Evolutionary conservation across 345 rosid genomes (phyloP).

Genomic region (Geranium rotundifolium): DNA sequence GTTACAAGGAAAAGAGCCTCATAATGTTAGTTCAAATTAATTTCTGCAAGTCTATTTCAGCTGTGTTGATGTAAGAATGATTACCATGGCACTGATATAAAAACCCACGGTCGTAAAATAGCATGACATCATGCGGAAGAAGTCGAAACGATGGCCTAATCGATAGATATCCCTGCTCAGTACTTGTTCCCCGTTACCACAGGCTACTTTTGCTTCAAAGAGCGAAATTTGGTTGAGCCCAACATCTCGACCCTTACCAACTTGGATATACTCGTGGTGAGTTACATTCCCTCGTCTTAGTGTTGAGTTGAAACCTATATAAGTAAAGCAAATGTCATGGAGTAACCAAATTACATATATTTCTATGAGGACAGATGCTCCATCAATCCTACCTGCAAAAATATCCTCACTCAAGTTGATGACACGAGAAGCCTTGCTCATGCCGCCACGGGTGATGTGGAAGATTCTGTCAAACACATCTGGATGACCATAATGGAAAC

Average conservation of each 20-base stretch:
- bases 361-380: conserved; percentile 1
- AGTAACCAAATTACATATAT: background rate
- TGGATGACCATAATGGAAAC: conserved; percentile 88
- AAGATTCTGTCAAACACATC: conserved; percentile 86
- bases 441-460: conserved; percentile 86
- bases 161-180: conserved; percentile 71
- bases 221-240: conserved; percentile 83
- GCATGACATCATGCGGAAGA: conserved; percentile 82
- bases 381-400: conserved; percentile 40
- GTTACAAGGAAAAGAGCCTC: too few species aligned
- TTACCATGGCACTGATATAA: conserved; percentile 83
- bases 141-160: conserved; percentile 81
- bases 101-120: conserved; percentile 84
- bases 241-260: conserved; percentile 91
- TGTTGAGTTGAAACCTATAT: conserved; percentile 76
- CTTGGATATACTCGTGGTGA: conserved; percentile 92
- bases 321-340: conserved; percentile 1
- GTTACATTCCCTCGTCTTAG: conserved; percentile 78
- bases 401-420: conserved; percentile 90
- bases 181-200: conserved; percentile 89
- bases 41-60: too few species aligned
- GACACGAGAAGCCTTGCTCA: conserved; percentile 82
- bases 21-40: too few species aligned
- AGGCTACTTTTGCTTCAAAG: conserved; percentile 87
- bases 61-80: background rate